Conservation (phyloP, 2,329 filamentous ascomycete genomes). For the Fusarium concolor region DNA sequence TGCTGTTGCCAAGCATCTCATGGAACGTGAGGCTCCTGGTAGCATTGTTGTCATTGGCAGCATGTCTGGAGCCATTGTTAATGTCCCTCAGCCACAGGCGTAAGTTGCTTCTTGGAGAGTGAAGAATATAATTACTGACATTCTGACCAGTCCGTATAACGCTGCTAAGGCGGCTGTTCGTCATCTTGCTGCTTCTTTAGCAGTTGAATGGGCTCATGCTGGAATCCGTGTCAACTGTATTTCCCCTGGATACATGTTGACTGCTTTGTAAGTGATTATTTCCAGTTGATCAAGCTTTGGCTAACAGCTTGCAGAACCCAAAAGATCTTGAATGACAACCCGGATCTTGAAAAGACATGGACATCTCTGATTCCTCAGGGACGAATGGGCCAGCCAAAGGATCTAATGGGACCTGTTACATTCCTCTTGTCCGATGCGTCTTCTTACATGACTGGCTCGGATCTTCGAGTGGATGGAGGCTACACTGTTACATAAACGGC, state of each 20-base stretch:
- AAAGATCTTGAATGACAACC: slow-evolving; percentile 95
- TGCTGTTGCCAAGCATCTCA: slow-evolving; percentile 86
- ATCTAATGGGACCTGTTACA: slow-evolving; percentile 92
- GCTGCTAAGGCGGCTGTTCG: slow-evolving; percentile 91
- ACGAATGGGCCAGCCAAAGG: slow-evolving; percentile 91
- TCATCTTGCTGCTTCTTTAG: slow-evolving; percentile 86
- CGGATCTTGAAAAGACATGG: slow-evolving; percentile 91
- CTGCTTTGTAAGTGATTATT: slow-evolving; percentile 75
- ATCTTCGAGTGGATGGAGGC: slow-evolving; percentile 84
- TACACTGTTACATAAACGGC: slow-evolving; percentile 77
- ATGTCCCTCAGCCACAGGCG: slow-evolving; percentile 92
- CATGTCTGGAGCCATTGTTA: slow-evolving; percentile 94
- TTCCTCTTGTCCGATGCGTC: slow-evolving; percentile 86
- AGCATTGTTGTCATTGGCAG: slow-evolving; percentile 95
- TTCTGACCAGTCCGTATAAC: slow-evolving; percentile 76
- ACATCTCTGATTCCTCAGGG: slow-evolving; percentile 89
- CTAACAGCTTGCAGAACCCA: slow-evolving; percentile 70
- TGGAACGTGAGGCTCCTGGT: slow-evolving; percentile 80
- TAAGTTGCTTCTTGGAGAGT: slow-evolving; percentile 48
- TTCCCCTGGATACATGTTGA: slow-evolving; percentile 95
- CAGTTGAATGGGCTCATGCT: slow-evolving; percentile 91
- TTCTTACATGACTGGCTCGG: slow-evolving; percentile 76
- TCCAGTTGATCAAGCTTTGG: rapidly evolving
- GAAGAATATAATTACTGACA: neutral
- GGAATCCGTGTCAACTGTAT: slow-evolving; percentile 95